phyloP scores from a whole-genome alignment of 768 basidiomycete genomes.

The Phanerochaete carnosa region DNA sequence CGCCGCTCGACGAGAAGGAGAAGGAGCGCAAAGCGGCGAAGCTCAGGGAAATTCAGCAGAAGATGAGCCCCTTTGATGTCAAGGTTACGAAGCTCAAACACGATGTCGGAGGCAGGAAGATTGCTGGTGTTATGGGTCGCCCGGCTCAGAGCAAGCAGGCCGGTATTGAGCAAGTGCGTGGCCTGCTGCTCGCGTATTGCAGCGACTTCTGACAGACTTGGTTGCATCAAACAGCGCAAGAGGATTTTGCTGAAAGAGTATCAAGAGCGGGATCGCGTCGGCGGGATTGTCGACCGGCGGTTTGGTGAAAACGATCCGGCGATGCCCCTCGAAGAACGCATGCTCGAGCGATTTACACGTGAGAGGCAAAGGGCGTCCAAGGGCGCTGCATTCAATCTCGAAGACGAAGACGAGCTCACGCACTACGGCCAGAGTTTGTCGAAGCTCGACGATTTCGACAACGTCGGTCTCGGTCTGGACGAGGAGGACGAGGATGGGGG shows the following conservation, averaged over 20 bases:
- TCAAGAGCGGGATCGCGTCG: conserved; percentile 74
- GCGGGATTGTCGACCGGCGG: conserved; percentile 88
- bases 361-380: conserved; percentile 81
- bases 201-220: background rate
- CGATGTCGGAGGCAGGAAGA: conserved; percentile 84
- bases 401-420: conserved; percentile 87
- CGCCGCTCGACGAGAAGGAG: conserved; percentile 62
- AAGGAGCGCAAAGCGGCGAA: conserved; percentile 79
- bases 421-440: conserved; percentile 90
- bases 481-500: conserved; percentile 52
- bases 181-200: background rate
- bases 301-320: conserved; percentile 95
- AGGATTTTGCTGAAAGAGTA: conserved; percentile 88
- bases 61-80: conserved; percentile 91
- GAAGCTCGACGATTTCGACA: conserved; percentile 81
- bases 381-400: conserved; percentile 81
- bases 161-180: conserved; percentile 80
- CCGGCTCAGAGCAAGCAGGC: conserved; percentile 89
- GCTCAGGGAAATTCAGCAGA: conserved; percentile 79
- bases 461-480: conserved; percentile 55
- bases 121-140: conserved; percentile 78
- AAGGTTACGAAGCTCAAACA: conserved; percentile 92
- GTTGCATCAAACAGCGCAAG: conserved; percentile 55
- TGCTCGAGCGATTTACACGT: conserved; percentile 92
- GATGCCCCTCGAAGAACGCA: conserved; percentile 93